Evolutionary conservation across 352 stramenopile genomes (phyloP).

Genomic region (Phytophthora ramorum): DNA sequence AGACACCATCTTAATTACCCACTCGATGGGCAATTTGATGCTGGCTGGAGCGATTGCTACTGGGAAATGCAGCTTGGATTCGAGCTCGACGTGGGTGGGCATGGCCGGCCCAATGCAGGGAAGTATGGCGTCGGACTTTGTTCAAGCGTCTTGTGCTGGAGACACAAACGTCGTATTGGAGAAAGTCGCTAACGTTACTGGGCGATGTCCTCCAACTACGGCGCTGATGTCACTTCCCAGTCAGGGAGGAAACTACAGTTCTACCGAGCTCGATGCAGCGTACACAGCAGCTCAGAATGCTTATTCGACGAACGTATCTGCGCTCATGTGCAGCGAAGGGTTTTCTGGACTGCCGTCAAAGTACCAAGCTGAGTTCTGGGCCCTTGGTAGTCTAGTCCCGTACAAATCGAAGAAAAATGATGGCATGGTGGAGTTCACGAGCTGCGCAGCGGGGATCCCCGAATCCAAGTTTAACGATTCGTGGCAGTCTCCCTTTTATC

Average conservation of each 20-base stretch:
- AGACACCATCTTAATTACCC: constrained; percentile 27
- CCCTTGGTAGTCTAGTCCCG: constrained; percentile 20
- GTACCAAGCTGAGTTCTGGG: constrained; percentile 29
- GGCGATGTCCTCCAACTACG: constrained; percentile 26
- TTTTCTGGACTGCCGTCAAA: constrained; percentile 40
- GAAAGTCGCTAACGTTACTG: constrained; percentile 15
- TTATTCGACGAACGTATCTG: constrained; percentile 35
- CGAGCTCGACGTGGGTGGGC: constrained; percentile 36
- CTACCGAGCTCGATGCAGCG: constrained; percentile 15
- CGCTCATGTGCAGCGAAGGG: constrained; percentile 40
- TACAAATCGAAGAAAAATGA: constrained; percentile 43
- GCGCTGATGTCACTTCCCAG: constrained; percentile 35
- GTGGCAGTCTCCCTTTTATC: constrained; percentile 51
- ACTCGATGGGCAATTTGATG: constrained; percentile 31
- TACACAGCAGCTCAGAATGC: constrained; percentile 35
- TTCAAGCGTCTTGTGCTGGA: constrained; percentile 19
- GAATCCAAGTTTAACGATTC: constrained; percentile 37
- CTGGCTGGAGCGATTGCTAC: constrained; percentile 29
- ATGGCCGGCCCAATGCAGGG: constrained; percentile 30
- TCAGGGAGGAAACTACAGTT: constrained; percentile 29
- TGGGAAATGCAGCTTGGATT: constrained; percentile 24
- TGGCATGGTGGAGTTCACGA: constrained; percentile 53
- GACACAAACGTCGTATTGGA: constrained; percentile 17
- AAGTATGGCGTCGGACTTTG: constrained; percentile 23
- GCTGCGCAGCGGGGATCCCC: constrained; percentile 40